Evolutionary conservation across 108 stramenopile genomes (phyloP).

Genomic region (Skeletonema menzelii): DNA sequence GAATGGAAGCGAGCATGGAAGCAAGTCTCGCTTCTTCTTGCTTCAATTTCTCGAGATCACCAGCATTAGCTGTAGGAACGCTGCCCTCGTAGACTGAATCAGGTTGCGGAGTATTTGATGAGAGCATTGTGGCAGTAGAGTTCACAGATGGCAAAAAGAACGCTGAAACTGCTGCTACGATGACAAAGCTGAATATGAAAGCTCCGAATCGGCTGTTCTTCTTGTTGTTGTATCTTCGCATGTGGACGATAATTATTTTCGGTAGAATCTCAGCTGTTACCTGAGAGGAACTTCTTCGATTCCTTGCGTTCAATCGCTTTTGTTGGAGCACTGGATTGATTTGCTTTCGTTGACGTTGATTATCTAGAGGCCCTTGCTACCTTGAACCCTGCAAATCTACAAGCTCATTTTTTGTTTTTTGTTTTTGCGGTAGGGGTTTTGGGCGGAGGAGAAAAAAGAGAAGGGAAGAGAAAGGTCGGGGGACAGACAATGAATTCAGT

Average conservation of each 20-base stretch:
- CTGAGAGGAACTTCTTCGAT: too few species aligned
- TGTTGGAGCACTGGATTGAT: too few species aligned
- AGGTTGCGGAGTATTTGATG: constrained; percentile 1
- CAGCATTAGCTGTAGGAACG: constrained; percentile 14
- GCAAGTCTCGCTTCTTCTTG: constrained; percentile 35
- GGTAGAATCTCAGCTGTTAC: not conserved
- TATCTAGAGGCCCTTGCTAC: too few species aligned
- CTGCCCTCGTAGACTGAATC: constrained; percentile 6
- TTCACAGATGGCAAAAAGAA: constrained; percentile 21
- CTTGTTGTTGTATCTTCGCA: not conserved
- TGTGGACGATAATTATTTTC: not conserved
- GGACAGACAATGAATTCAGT: too few species aligned
- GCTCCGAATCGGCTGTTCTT: not conserved
- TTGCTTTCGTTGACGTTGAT: too few species aligned
- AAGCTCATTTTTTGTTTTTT: too few species aligned
- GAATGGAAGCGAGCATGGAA: constrained; percentile 39
- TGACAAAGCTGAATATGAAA: constrained; percentile 8
- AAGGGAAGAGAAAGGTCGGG: too few species aligned
- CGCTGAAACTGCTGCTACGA: constrained; percentile 6
- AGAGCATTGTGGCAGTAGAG: constrained; percentile 9
- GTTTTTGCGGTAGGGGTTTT: too few species aligned
- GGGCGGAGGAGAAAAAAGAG: too few species aligned
- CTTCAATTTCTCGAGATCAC: constrained; percentile 34
- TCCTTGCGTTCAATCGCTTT: too few species aligned
- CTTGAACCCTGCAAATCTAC: too few species aligned